Percentiles rank a stretch among this genome's conserved stretches.
Conservation (phyloP, 2,329 filamentous ascomycete genomes). For the Alternaria rosae region DNA sequence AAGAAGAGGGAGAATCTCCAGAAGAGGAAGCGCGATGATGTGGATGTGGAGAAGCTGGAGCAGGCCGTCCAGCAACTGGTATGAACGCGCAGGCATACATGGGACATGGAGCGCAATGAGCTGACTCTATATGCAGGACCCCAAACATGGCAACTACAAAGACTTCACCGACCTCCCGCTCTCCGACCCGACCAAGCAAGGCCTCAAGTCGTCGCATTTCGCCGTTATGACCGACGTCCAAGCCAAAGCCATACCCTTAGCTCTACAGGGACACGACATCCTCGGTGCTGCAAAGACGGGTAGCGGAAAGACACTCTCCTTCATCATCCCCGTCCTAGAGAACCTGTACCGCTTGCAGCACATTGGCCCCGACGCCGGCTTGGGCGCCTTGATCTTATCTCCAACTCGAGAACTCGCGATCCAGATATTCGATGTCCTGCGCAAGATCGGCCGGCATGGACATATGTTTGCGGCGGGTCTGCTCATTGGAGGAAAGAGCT, state of each 20-base stretch:
- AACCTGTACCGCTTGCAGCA: slow-evolving; percentile 89
- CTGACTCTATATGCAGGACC: slow-evolving; percentile 58
- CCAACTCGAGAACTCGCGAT: slow-evolving; percentile 95
- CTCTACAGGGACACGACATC: slow-evolving; percentile 85
- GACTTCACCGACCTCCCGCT: slow-evolving; percentile 86
- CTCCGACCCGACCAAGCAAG: slow-evolving; percentile 78
- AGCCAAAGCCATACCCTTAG: slow-evolving; percentile 83
- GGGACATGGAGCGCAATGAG: background rate
- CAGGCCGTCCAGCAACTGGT: slow-evolving; percentile 54
- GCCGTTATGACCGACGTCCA: slow-evolving; percentile 92
- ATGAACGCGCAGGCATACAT: slow-evolving; percentile 6
- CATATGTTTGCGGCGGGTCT: slow-evolving; percentile 92
- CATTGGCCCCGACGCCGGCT: slow-evolving; percentile 83
- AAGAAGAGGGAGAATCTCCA: slow-evolving; percentile 61
- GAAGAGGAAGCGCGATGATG: slow-evolving; percentile 63
- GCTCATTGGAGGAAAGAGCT: slow-evolving; percentile 90
- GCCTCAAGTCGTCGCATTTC: slow-evolving; percentile 87
- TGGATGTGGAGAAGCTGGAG: slow-evolving; percentile 58
- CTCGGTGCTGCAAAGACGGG: slow-evolving; percentile 95
- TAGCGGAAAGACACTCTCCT: slow-evolving; percentile 93
- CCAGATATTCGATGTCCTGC: slow-evolving; percentile 93
- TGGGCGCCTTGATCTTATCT: slow-evolving; percentile 91
- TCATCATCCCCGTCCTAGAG: slow-evolving; percentile 89
- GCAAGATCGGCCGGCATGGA: slow-evolving; percentile 82
- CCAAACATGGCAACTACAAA: slow-evolving; percentile 65